These are phyloP conservation scores for Pythium pyrilobum DNA, from an alignment of 352 stramenopile genomes.

Conservation along the genomic window DNA sequence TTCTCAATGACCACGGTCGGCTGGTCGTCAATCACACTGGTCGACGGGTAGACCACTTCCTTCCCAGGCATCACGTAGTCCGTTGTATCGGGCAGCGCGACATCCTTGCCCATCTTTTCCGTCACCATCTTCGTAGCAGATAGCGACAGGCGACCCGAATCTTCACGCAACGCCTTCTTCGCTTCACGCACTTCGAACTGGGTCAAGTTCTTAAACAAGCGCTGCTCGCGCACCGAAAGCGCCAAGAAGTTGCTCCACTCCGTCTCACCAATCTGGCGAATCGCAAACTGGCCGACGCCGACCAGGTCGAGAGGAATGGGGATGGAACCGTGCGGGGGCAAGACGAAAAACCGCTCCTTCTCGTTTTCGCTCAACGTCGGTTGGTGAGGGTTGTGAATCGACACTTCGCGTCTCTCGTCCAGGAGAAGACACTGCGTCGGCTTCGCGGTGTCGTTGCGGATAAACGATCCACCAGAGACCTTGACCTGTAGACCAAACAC, in stretches of 20 bases:
- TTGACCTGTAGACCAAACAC: constrained; percentile 77
- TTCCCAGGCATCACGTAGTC: constrained; percentile 45
- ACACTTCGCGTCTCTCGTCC: constrained; percentile 39
- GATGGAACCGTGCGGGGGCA: constrained; percentile 46
- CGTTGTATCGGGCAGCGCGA: constrained; percentile 40
- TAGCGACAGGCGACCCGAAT: constrained; percentile 28
- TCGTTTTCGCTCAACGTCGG: constrained; percentile 3
- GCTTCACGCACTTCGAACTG: constrained; percentile 64
- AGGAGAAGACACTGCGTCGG: constrained; percentile 67
- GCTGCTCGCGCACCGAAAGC: constrained; percentile 65
- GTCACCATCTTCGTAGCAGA: constrained; percentile 50
- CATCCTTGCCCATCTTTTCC: constrained; percentile 66
- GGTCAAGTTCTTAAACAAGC: constrained; percentile 70
- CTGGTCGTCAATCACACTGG: constrained; percentile 75
- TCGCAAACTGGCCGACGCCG: constrained; percentile 63
- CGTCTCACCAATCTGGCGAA: constrained; percentile 78
- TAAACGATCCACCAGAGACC: constrained; percentile 55
- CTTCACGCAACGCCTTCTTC: constrained; percentile 50
- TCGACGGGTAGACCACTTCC: constrained; percentile 65
- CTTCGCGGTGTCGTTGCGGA: constrained; percentile 80
- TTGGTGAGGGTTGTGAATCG: constrained; percentile 58
- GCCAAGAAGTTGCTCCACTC: constrained; percentile 80
- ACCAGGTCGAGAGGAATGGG: constrained; percentile 76
- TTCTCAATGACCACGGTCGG: constrained; percentile 74
- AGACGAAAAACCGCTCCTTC: constrained; percentile 47